phyloP scores from a whole-genome alignment of 129 eudicot genomes.

The Tagetes patula region DNA sequence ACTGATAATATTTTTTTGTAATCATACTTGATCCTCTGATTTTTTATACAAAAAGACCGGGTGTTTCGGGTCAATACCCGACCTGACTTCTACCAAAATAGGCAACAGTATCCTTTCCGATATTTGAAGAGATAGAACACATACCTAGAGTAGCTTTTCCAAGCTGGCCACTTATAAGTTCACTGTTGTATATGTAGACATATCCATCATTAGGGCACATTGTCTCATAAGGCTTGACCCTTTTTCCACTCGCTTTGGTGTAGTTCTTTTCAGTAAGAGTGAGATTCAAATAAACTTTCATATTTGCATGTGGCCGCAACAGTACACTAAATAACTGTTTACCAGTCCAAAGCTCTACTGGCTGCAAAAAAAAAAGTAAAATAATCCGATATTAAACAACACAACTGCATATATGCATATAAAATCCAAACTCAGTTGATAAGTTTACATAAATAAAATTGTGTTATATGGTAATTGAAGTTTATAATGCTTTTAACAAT shows the following conservation, averaged over 20 bases:
- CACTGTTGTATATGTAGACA: slow-evolving; percentile 86
- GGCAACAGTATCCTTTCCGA: neutral
- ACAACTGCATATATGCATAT: slow-evolving; percentile 11
- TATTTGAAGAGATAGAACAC: slow-evolving; percentile 20
- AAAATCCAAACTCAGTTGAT: neutral
- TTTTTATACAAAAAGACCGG: neutral
- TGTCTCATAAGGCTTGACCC: slow-evolving; percentile 51
- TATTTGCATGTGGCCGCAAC: slow-evolving; percentile 76
- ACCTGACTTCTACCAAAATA: neutral
- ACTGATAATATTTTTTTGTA: neutral
- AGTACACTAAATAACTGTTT: slow-evolving; percentile 86
- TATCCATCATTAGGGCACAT: slow-evolving; percentile 90
- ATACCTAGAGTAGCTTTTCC: slow-evolving; percentile 95
- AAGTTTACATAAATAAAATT: neutral
- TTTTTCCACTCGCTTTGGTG: slow-evolving; percentile 37
- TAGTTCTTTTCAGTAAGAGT: slow-evolving; percentile 74
- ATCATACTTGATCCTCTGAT: neutral
- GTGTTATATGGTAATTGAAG: neutral
- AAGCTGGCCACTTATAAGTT: slow-evolving; percentile 87
- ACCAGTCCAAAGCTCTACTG: slow-evolving; percentile 97
- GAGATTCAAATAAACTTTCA: slow-evolving; percentile 86
- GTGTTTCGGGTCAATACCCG: neutral
- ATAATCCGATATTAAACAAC: slow-evolving; percentile 1
- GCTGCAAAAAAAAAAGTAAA: slow-evolving; percentile 56
- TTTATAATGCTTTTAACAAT: neutral